A percentile compares a stretch with the other conserved stretches of the same genome.
phyloP scores from a whole-genome alignment of 306 rosid species.

The Inga laurina region DNA sequence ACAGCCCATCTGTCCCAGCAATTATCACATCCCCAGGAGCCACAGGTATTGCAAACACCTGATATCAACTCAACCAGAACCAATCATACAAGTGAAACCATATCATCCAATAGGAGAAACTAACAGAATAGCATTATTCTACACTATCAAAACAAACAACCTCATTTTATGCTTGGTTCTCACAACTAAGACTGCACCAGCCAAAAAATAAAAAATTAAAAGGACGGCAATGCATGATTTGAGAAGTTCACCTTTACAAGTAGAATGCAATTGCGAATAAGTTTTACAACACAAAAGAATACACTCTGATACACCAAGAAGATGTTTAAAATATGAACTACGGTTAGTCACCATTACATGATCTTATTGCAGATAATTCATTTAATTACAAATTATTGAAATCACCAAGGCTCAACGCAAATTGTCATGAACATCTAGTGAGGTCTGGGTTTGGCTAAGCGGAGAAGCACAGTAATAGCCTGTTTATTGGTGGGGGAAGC shows the following conservation, averaged over 20 bases:
- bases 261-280: background rate
- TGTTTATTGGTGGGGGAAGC: background rate
- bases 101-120: background rate
- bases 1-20: conserved; percentile 81
- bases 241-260: background rate
- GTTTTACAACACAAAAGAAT: background rate
- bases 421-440: background rate
- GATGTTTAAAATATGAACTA: conserved; percentile 19
- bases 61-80: conserved; percentile 29
- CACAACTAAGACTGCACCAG: background rate
- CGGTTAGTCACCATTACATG: background rate
- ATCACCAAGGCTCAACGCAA: background rate
- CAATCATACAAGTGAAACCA: conserved; percentile 2
- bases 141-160: background rate
- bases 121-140: background rate
- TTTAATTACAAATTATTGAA: background rate
- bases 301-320: background rate
- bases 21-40: conserved; percentile 70
- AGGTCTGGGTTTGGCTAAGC: background rate
- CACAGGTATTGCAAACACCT: conserved; percentile 75
- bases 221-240: background rate
- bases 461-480: background rate
- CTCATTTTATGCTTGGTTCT: background rate
- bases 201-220: background rate
- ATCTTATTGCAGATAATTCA: background rate